phyloP scores from a whole-genome alignment of 352 stramenopile species.

The Pythium chondricola region DNA sequence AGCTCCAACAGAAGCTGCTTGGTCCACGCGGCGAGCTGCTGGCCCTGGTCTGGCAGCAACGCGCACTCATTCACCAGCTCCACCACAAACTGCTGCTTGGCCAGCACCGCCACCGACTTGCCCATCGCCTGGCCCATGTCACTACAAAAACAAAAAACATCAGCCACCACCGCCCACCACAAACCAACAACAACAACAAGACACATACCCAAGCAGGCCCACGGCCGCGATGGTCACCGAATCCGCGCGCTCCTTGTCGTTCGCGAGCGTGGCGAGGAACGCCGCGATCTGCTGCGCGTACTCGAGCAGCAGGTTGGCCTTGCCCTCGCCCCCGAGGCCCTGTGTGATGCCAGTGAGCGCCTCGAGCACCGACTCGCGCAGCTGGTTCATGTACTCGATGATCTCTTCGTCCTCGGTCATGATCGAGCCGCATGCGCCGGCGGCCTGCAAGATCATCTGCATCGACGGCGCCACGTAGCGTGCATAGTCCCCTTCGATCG shows the following conservation, averaged over 20 bases:
- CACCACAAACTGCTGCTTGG: slow-evolving; percentile 65
- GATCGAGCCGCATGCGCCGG: slow-evolving; percentile 80
- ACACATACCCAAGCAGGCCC: slow-evolving; percentile 79
- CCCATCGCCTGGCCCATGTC: slow-evolving; percentile 80
- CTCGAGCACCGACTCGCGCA: slow-evolving; percentile 94
- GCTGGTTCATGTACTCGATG: slow-evolving; percentile 97
- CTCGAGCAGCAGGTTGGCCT: slow-evolving; percentile 78
- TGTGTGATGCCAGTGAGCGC: slow-evolving; percentile 96
- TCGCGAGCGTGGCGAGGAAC: slow-evolving; percentile 86
- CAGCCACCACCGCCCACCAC: not conserved
- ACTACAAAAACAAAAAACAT: slow-evolving; percentile 23
- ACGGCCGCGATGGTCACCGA: slow-evolving; percentile 90
- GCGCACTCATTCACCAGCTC: slow-evolving; percentile 70
- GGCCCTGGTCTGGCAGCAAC: slow-evolving; percentile 52
- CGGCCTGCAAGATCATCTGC: slow-evolving; percentile 83
- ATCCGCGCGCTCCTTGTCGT: slow-evolving; percentile 76
- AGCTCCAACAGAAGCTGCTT: slow-evolving; percentile 72
- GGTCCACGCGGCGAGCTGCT: slow-evolving; percentile 68
- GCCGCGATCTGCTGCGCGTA: slow-evolving; percentile 81
- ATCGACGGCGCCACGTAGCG: slow-evolving; percentile 78
- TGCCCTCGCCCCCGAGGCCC: slow-evolving; percentile 88
- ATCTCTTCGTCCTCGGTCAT: slow-evolving; percentile 95
- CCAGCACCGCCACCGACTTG: slow-evolving; percentile 49
- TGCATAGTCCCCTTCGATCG: slow-evolving; percentile 91
- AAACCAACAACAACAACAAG: slow-evolving; percentile 11